These are phyloP conservation scores for Corynespora cassiicola DNA, from an alignment of 2,329 filamentous ascomycete species.

Conservation along the genomic window DNA sequence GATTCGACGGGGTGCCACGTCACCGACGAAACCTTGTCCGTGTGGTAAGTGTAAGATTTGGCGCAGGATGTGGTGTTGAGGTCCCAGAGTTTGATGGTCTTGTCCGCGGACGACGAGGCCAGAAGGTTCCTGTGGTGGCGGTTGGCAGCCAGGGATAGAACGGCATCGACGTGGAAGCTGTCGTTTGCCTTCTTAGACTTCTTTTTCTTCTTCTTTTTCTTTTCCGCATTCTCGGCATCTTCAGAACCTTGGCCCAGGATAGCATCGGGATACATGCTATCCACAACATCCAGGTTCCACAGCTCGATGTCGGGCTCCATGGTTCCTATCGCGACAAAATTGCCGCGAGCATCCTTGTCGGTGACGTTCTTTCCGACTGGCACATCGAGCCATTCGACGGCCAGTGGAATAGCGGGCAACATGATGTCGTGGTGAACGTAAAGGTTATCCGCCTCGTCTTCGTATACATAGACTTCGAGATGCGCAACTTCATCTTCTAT, in stretches of 20 bases:
- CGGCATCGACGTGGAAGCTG: constrained; percentile 90
- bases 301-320: constrained; percentile 99
- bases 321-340: constrained; percentile 93
- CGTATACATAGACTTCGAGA: constrained; percentile 96
- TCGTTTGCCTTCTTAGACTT: constrained; percentile 89
- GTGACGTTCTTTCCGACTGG: constrained; percentile 72
- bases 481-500: constrained; percentile 97
- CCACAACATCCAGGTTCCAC: constrained; percentile 95
- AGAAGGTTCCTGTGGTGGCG: constrained; percentile 92
- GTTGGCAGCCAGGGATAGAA: constrained; percentile 90
- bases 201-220: constrained; percentile 85
- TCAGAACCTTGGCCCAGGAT: constrained; percentile 77
- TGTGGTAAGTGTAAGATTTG: constrained; percentile 94
- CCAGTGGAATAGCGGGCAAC: constrained; percentile 94
- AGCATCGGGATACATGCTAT: constrained; percentile 97
- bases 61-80: constrained; percentile 90
- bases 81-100: constrained; percentile 98
- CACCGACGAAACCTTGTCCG: constrained; percentile 95
- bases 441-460: constrained; percentile 92
- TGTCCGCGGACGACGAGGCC: constrained; percentile 93
- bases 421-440: constrained; percentile 99
- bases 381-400: constrained; percentile 93
- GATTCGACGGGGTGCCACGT: constrained; percentile 91
- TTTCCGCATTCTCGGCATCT: constrained; percentile 60
- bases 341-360: constrained; percentile 70